phyloP scores from a whole-genome alignment of 192 early-diverging fungal species.

The Rhizophlyctis rosea region DNA sequence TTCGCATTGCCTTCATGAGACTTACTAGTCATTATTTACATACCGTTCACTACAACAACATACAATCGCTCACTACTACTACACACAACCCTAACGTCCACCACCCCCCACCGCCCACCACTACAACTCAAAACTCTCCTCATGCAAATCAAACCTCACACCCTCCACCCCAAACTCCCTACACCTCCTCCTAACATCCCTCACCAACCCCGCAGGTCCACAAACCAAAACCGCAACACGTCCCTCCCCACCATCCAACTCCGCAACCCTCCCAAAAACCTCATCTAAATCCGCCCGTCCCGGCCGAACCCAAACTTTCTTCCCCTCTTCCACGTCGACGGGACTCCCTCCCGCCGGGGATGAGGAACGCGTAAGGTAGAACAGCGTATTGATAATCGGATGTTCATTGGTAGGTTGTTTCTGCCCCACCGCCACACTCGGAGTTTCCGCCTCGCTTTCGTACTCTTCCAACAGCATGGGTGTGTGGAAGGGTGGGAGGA shows the following conservation, averaged over 20 bases:
- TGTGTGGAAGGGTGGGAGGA: constrained; percentile 13
- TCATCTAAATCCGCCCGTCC: constrained; percentile 4
- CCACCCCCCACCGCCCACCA: too few species aligned
- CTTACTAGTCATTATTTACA: too few species aligned
- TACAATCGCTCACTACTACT: too few species aligned
- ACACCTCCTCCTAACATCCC: neutral
- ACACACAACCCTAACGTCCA: too few species aligned
- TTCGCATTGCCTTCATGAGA: too few species aligned
- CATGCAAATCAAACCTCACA: constrained; percentile 11
- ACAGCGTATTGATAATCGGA: constrained; percentile 1
- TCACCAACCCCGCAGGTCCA: constrained; percentile 7
- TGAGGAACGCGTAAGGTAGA: constrained; percentile 10
- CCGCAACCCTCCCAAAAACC: neutral
- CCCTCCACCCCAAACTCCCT: neutral
- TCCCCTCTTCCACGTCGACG: neutral
- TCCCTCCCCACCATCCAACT: neutral
- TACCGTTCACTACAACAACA: too few species aligned
- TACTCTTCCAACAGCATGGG: constrained; percentile 13
- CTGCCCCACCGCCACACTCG: too few species aligned
- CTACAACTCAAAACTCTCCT: constrained; percentile 11
- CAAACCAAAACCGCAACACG: constrained; percentile 3
- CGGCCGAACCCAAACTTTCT: constrained; percentile 1
- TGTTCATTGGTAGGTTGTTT: constrained; percentile 6
- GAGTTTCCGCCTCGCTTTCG: neutral
- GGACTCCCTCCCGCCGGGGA: neutral